Evolutionary conservation across 768 basidiomycete genomes (phyloP).

Genomic region (Xerocomellus chrysenteron): DNA sequence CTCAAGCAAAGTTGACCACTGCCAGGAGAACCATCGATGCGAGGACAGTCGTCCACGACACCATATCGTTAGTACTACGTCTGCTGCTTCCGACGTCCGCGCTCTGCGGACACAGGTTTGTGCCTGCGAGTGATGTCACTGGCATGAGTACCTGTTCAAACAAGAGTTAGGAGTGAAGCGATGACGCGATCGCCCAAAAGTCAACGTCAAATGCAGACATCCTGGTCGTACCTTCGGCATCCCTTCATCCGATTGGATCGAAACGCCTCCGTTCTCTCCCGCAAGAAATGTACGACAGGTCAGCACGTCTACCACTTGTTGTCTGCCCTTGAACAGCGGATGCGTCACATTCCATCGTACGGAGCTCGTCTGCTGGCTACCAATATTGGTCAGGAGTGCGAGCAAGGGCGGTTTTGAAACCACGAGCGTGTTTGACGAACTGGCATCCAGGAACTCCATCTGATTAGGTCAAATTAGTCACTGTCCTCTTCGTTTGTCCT

Average conservation of each 20-base stretch:
- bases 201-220: background rate
- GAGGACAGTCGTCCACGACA: conserved; percentile 9
- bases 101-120: conserved; percentile 21
- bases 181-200: background rate
- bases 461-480: conserved; percentile 19
- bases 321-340: conserved; percentile 40
- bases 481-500: background rate
- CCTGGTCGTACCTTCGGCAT: conserved; percentile 42
- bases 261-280: conserved; percentile 42
- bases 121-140: conserved; percentile 22
- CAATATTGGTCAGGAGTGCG: conserved; percentile 55
- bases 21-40: conserved; percentile 3
- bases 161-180: background rate
- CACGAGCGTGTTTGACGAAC: conserved; percentile 41
- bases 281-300: conserved; percentile 43
- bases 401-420: conserved; percentile 58
- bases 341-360: conserved; percentile 44
- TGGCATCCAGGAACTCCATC: conserved; percentile 45
- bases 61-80: background rate
- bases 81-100: conserved; percentile 1
- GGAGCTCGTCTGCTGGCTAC: conserved; percentile 34
- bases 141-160: conserved; percentile 37
- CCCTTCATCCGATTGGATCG: conserved; percentile 39
- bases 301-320: conserved; percentile 52
- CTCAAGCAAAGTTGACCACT: conserved; percentile 7